Base-by-base conservation (phyloP, 768 basidiomycete genomes). In the Kwoniella sp. region DNA sequence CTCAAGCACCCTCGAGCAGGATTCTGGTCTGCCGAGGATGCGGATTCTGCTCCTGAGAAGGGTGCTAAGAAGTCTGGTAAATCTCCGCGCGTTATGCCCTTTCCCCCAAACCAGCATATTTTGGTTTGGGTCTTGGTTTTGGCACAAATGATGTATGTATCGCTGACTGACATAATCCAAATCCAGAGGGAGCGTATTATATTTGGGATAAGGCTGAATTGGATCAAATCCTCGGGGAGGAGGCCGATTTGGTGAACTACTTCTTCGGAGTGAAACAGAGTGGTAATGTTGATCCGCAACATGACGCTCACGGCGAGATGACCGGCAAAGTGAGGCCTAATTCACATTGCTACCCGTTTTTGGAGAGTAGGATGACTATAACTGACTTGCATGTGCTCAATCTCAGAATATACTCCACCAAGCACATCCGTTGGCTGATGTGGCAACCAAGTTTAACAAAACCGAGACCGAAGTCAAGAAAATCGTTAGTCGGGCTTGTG, bases 11-110 rank as follows among this genome's bases (percentile, higher is more conserved):
- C 80, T 12, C 70, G 71, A 27, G 81, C 78, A 22, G 82, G 77
- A 12, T 81, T 82, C 64, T 82, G 73, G 68, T 79, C 77, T 54
- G 82, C 82, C 0, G 82, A 83, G 57, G 82, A 83, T 63, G 82
- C 82, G 1, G 82, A 83, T 57, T 81, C 80, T 1, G 73, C 81
- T 21, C 79, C 79, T 24, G 55, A 67, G 2, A 55, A 57, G 66
- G 79, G 61, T 62, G 76, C 72, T 2, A 74, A 74, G 63, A 72
- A 76, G 30, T 64, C 63, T 37, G 76, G 76, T 73, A 60, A 53
- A 69, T 67, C 0, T 17, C 30, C 19, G 12, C 33, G 33, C 33
- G 13, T 6, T 33, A n/a, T n/a, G n/a, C n/a, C n/a, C n/a, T n/a
- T n/a, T n/a, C n/a, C n/a, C n/a, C n/a, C n/a, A n/a, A n/a, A n/a